A percentile compares a stretch with the other conserved stretches of the same genome.
Evolutionary conservation across 176 grass and related monocot genomes (phyloP).

Genomic region (Aegilops bicornis): DNA sequence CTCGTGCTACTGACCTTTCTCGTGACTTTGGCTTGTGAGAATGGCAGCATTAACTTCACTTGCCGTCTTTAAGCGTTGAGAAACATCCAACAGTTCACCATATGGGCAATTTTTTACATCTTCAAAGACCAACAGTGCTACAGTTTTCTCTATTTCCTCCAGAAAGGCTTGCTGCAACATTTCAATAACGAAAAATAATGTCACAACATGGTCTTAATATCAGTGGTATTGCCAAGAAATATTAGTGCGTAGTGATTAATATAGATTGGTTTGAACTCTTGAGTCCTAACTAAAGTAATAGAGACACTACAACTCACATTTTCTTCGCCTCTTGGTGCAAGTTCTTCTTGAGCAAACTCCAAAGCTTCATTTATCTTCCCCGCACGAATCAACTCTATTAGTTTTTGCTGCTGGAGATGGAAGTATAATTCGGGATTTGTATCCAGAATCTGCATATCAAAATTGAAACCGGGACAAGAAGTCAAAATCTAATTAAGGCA

Average conservation of each 20-base stretch:
- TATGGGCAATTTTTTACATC: conserved; percentile 95
- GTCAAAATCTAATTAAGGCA: not conserved
- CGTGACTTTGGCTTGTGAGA: conserved; percentile 96
- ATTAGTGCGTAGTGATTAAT: not conserved
- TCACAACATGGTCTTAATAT: not conserved
- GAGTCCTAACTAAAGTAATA: not conserved
- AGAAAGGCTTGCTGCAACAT: conserved; percentile 75
- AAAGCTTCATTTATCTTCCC: conserved; percentile 94
- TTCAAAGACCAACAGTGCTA: conserved; percentile 89
- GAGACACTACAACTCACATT: conserved; percentile 56
- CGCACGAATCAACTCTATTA: conserved; percentile 95
- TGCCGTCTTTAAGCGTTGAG: conserved; percentile 92
- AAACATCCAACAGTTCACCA: conserved; percentile 82
- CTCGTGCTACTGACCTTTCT: conserved; percentile 72
- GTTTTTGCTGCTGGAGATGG: conserved; percentile 93
- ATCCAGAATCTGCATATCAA: conserved; percentile 77
- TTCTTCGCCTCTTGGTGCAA: conserved; percentile 95
- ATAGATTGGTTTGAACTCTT: not conserved
- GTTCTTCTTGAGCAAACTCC: conserved; percentile 96
- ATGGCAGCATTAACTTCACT: conserved; percentile 97
- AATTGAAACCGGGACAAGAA: conserved; percentile 16
- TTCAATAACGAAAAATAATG: not conserved
- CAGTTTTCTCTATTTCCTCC: conserved; percentile 94
- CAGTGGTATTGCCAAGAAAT: not conserved
- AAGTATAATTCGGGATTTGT: conserved; percentile 96